Conservation (phyloP, 2,329 filamentous ascomycete species). For the Penicillium sp. region DNA sequence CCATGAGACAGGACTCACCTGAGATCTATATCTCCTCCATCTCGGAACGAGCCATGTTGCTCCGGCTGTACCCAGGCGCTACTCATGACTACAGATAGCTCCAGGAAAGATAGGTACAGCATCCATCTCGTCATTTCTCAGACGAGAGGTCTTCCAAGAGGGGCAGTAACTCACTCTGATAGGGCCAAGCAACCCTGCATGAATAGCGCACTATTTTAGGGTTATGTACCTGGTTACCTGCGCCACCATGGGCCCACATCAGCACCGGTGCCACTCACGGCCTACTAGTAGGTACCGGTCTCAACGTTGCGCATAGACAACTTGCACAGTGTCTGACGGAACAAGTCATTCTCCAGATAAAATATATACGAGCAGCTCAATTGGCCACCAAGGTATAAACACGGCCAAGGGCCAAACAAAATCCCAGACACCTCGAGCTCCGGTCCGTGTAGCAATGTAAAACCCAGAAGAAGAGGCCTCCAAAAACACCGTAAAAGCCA, state of each 20-base stretch:
- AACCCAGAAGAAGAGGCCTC: slow-evolving; percentile 12
- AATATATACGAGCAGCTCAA: slow-evolving; percentile 18
- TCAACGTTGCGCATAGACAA: background rate
- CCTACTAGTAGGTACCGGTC: background rate
- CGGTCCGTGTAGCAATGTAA: slow-evolving; percentile 29
- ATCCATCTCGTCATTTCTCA: too few relatives aligned
- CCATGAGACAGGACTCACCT: too few relatives aligned
- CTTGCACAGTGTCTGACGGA: background rate
- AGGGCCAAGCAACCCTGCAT: background rate
- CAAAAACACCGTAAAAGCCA: slow-evolving; percentile 30
- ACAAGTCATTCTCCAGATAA: slow-evolving; percentile 4
- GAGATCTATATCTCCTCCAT: too few relatives aligned
- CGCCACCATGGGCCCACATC: background rate
- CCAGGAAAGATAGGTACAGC: too few relatives aligned
- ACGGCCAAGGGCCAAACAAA: slow-evolving; percentile 15
- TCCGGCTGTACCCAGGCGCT: too few relatives aligned
- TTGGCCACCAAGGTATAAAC: slow-evolving; percentile 16
- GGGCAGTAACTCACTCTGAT: background rate
- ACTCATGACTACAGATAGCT: too few relatives aligned
- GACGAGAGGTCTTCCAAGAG: background rate
- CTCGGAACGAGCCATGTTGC: too few relatives aligned
- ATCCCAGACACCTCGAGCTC: slow-evolving; percentile 22
- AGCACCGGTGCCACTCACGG: background rate
- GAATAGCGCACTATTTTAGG: background rate
- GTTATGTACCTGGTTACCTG: background rate